Evolutionary conservation across 257 asterid genomes (phyloP).

Genomic region (Ligustrum vulgare): DNA sequence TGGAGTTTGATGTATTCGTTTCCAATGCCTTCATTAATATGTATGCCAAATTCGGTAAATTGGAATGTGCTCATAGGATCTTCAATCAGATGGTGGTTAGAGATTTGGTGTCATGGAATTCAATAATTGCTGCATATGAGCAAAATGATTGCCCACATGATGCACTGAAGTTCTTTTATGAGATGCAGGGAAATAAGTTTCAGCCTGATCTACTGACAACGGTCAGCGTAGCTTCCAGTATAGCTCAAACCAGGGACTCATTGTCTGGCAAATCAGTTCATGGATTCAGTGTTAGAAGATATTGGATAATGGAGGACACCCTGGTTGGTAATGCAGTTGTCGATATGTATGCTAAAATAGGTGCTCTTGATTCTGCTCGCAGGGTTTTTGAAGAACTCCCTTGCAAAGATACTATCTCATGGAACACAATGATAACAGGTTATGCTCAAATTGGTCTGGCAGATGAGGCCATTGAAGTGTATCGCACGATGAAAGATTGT

Average conservation of each 20-base stretch:
- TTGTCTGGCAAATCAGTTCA: constrained; percentile 34
- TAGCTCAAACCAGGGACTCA: constrained; percentile 3
- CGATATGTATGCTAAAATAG: constrained; percentile 38
- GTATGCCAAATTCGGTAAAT: constrained; percentile 43
- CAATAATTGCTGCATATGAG: constrained; percentile 4
- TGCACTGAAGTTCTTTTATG: constrained; percentile 33
- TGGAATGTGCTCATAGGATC: constrained; percentile 29
- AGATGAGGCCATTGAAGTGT: constrained; percentile 10
- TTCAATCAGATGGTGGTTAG: constrained; percentile 1
- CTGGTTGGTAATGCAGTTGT: constrained; percentile 16
- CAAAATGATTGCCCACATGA: constrained; percentile 27
- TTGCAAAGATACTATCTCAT: background rate
- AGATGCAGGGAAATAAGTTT: constrained; percentile 31
- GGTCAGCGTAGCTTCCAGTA: background rate
- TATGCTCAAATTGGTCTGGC: constrained; percentile 1
- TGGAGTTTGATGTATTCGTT: background rate
- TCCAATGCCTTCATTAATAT: constrained; percentile 29
- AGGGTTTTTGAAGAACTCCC: background rate
- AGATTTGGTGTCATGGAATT: constrained; percentile 27
- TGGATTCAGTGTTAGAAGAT: constrained; percentile 39
- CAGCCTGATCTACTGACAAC: constrained; percentile 39
- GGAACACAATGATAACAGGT: constrained; percentile 5
- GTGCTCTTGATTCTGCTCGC: constrained; percentile 18
- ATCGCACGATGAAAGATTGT: constrained; percentile 11
- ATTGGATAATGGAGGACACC: constrained; percentile 32